Evolutionary conservation across 2,329 filamentous ascomycete genomes (phyloP).

Genomic region (Stagonosporopsis cucurbitacearum): DNA sequence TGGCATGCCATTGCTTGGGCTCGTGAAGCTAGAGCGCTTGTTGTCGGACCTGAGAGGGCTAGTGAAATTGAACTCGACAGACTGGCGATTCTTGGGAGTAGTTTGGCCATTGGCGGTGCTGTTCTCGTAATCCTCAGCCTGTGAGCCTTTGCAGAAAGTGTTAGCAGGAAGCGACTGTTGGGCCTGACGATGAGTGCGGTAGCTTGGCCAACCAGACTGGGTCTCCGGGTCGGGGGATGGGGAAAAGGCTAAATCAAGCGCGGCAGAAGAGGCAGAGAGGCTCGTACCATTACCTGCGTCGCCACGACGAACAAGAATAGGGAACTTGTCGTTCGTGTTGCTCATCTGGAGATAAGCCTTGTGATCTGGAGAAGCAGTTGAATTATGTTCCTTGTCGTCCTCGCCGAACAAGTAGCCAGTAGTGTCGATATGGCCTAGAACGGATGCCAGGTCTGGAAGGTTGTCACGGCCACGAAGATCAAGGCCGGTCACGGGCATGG

Average conservation of each 20-base stretch:
- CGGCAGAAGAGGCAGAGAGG: conserved; percentile 81
- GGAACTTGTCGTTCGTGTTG: conserved; percentile 82
- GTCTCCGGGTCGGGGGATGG: conserved; percentile 69
- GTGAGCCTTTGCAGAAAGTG: conserved; percentile 52
- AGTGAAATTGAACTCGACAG: conserved; percentile 55
- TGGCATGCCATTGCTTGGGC: conserved; percentile 67
- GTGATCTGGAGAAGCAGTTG: conserved; percentile 67
- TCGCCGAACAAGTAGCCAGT: conserved; percentile 84
- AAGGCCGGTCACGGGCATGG: conserved; percentile 83
- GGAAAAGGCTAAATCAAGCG: conserved; percentile 78
- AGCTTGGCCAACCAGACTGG: conserved; percentile 64
- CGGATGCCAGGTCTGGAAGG: conserved; percentile 53
- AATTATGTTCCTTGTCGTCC: conserved; percentile 61
- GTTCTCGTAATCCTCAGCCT: conserved; percentile 49
- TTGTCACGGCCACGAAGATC: conserved; percentile 67
- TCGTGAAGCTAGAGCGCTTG: conserved; percentile 57
- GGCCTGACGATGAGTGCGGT: conserved; percentile 68
- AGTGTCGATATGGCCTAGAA: conserved; percentile 83
- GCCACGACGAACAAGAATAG: conserved; percentile 75
- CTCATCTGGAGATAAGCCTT: conserved; percentile 74
- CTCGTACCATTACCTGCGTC: conserved; percentile 63
- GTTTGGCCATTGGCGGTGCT: conserved; percentile 46
- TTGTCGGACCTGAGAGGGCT: conserved; percentile 44
- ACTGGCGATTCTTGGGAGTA: conserved; percentile 55
- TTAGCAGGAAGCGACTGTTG: conserved; percentile 67